Conservation (phyloP, 2,329 filamentous ascomycete genomes). For the Alternaria angustiovoidea region DNA sequence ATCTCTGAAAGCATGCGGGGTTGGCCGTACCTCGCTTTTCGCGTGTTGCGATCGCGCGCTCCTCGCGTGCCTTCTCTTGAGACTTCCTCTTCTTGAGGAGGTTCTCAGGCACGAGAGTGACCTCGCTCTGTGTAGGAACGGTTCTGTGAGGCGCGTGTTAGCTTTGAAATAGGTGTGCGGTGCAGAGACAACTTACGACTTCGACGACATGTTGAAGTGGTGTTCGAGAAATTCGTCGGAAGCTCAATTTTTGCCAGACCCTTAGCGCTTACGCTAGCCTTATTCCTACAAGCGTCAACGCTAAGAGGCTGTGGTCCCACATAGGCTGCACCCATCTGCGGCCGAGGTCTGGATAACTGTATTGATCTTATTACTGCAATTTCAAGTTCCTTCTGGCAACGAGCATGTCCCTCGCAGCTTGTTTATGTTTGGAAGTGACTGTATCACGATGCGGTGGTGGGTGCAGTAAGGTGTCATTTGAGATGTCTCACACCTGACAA, state of each 20-base stretch:
- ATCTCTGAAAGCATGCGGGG: constrained; percentile 22
- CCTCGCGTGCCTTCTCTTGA: constrained; percentile 98
- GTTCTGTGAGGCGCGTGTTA: constrained; percentile 64
- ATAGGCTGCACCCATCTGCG: not conserved
- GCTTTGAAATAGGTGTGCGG: constrained; percentile 59
- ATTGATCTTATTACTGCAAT: not conserved
- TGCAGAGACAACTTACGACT: constrained; percentile 64
- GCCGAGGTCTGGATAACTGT: constrained; percentile 1
- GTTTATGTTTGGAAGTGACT: not conserved
- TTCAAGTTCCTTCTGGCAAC: not conserved
- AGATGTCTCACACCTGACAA: not conserved
- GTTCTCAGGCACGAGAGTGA: constrained; percentile 93
- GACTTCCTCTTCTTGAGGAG: constrained; percentile 99
- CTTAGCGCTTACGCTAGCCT: constrained; percentile 19
- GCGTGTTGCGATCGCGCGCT: constrained; percentile 78
- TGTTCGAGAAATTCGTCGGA: constrained; percentile 59
- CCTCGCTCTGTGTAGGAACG: constrained; percentile 92
- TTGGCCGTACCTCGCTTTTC: constrained; percentile 85
- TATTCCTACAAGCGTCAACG: not conserved
- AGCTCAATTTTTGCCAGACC: constrained; percentile 25
- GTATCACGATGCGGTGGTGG: not conserved
- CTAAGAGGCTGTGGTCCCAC: constrained; percentile 1
- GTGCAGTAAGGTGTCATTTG: not conserved
- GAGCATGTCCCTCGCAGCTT: not conserved
- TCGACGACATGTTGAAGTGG: constrained; percentile 50